These are phyloP conservation scores for Linum tenue DNA, from an alignment of 345 rosid genomes.

Conservation along the genomic window DNA sequence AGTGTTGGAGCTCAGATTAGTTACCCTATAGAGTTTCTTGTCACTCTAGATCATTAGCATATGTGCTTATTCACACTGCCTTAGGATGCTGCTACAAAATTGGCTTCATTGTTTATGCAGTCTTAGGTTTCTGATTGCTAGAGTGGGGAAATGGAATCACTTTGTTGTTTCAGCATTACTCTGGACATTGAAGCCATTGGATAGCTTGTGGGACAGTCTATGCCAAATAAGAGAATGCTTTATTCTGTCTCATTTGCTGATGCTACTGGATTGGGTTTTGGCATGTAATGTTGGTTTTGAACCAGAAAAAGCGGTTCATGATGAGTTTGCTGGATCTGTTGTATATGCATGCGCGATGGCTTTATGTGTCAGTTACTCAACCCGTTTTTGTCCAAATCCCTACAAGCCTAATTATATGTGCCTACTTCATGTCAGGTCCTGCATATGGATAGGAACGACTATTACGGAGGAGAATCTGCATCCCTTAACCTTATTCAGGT, in stretches of 20 bases:
- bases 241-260: background rate
- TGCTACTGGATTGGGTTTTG: background rate
- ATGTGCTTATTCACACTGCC: background rate
- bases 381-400: background rate
- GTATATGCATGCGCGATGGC: too few species aligned
- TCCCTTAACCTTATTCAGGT: conserved; percentile 97
- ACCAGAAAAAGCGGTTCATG: too few species aligned
- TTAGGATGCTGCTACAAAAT: too few species aligned
- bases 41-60: background rate
- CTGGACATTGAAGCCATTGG: too few species aligned
- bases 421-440: conserved; percentile 46
- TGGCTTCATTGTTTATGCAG: too few species aligned
- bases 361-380: too few species aligned
- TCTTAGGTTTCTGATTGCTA: too few species aligned
- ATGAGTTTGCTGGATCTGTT: too few species aligned
- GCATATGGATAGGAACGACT: conserved; percentile 98
- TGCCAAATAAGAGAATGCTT: background rate
- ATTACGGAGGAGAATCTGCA: conserved; percentile 97
- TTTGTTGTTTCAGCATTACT: too few species aligned
- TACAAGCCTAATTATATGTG: background rate
- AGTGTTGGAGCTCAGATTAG: background rate
- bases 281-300: background rate
- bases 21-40: background rate
- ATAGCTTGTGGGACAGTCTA: too few species aligned
- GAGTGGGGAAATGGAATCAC: too few species aligned